These are phyloP conservation scores for Moesziomyces sp. DNA, from an alignment of 1,284 basidiomycete genomes.

Conservation along the genomic window DNA sequence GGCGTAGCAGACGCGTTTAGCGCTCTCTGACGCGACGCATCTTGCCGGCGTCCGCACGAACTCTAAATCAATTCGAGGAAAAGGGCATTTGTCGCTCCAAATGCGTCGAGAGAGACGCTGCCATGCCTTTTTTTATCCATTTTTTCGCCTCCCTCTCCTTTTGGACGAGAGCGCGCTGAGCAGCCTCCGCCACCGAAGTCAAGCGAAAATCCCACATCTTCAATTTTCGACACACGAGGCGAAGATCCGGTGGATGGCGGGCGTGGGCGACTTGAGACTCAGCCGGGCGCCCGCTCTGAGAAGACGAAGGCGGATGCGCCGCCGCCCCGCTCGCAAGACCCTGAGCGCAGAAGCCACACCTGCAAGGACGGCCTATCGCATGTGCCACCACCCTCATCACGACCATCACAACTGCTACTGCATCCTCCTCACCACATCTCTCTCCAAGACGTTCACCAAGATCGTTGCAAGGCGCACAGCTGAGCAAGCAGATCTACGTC, in stretches of 20 bases:
- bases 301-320: background rate
- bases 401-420: background rate
- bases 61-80: background rate
- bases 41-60: background rate
- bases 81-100: background rate
- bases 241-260: background rate
- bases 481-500: constrained; percentile 27
- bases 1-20: background rate
- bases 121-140: too few relatives aligned
- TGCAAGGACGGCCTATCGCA: background rate
- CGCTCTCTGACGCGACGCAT: background rate
- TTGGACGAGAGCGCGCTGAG: too few relatives aligned
- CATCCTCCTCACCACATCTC: background rate
- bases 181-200: too few relatives aligned
- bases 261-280: background rate
- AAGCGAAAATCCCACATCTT: background rate
- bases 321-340: background rate
- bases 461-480: constrained; percentile 32
- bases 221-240: background rate
- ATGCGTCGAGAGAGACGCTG: background rate
- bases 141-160: too few relatives aligned
- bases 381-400: background rate
- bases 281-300: background rate
- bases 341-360: background rate
- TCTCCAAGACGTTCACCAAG: background rate